Evolutionary conservation across 2,329 filamentous ascomycete genomes (phyloP).

Genomic region (Parafenestella ontariensis): DNA sequence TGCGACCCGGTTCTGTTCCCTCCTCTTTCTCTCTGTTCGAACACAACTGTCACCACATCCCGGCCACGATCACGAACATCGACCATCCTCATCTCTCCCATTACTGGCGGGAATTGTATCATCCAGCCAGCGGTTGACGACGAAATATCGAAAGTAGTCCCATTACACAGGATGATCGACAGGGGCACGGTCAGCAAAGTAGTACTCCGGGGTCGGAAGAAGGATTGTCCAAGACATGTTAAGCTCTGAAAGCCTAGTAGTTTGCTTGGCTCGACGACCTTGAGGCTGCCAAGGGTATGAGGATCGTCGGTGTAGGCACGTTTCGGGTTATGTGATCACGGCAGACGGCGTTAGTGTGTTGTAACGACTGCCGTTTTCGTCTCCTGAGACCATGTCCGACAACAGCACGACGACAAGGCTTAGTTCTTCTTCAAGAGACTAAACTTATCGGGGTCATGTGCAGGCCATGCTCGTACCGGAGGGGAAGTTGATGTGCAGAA

Average conservation of each 20-base stretch:
- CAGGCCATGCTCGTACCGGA: neutral
- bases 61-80: conserved; percentile 1
- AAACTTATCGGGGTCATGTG: neutral
- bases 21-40: neutral
- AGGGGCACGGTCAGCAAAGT: conserved; percentile 12
- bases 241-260: conserved; percentile 11
- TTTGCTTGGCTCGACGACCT: neutral
- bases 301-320: conserved; percentile 18
- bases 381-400: neutral
- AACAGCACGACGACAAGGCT: neutral
- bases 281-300: conserved; percentile 9
- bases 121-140: conserved; percentile 29
- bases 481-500: neutral
- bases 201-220: neutral
- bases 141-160: conserved; percentile 19
- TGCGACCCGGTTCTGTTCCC: neutral
- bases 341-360: conserved; percentile 1
- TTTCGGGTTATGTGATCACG: conserved; percentile 1
- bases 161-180: conserved; percentile 23
- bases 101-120: conserved; percentile 21
- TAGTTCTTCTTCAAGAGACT: neutral
- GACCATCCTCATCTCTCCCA: conserved; percentile 24
- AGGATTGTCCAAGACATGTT: neutral
- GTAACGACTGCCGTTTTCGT: neutral
- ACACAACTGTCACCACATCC: conserved; percentile 1